Evolutionary conservation across 169 alveolate genomes (phyloP), one percentile per base, ranked within the genome.

Genomic region (Cardiosporidium cionae): DNA sequence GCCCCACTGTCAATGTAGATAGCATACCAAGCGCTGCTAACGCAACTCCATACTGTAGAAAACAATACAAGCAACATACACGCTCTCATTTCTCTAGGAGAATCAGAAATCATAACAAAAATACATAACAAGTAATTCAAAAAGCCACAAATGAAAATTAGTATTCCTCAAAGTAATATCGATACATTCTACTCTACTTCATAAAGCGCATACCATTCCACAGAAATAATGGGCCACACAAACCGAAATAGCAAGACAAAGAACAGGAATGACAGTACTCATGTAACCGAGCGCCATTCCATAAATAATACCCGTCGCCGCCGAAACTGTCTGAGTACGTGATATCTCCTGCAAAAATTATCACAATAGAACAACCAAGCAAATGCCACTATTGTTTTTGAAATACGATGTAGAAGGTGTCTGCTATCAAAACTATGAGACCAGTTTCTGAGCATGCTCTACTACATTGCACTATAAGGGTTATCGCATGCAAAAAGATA

Each of bases 11-110:
- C 44, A 91, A 80, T 58, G 93, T 89, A 65, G 94, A 87, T 63
- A 93, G 85, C 96, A 91, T 90, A 58, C 98, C 96, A 53, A 93
- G 70, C 31, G 95, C 95, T 22, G 94, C 94, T 65, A 90, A 74
- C 23, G 95, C 94, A 32, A 90, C 87, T 29, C 95, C 96, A 66
- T 86, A 90, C 82, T 44, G 58, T n/a, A n/a, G n/a, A n/a, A n/a
- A n/a, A n/a, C n/a, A n/a, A n/a, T n/a, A n/a, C n/a, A n/a, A n/a
- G n/a, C n/a, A n/a, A 44, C 58, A 44, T n/a, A 44, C 58, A 44
- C 58, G n/a, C n/a, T 16, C 58, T 44, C n/a, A n/a, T 44, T 16
- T 44, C 27, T 44, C 27, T 44, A n/a, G 16, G 58, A 16, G 58
- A 16, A 44, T 16, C 58, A 44, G 27, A 16, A 16, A 16, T 16